phyloP scores from a whole-genome alignment of 345 rosid species.

The Trapa bicornis region DNA sequence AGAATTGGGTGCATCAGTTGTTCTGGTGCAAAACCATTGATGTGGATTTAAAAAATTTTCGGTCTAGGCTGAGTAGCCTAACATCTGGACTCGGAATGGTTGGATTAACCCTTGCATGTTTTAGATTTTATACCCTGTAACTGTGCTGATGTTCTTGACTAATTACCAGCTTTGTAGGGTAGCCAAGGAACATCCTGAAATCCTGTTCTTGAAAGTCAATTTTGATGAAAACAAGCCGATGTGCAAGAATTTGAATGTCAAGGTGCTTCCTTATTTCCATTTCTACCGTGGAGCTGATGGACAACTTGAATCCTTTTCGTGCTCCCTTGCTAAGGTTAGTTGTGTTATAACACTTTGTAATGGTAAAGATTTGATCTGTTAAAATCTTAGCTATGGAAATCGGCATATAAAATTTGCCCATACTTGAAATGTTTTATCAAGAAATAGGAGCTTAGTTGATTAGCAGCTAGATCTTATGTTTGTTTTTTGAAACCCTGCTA shows the following conservation, averaged over 20 bases:
- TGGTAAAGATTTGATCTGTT: too few species aligned
- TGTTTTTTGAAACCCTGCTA: neutral
- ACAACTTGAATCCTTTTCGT: constrained; percentile 77
- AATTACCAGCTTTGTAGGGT: constrained; percentile 63
- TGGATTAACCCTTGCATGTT: too few species aligned
- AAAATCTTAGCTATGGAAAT: too few species aligned
- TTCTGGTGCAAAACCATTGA: neutral
- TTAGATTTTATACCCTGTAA: neutral
- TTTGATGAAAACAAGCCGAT: constrained; percentile 83
- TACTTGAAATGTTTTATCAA: too few species aligned
- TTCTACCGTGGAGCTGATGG: constrained; percentile 82
- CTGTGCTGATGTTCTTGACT: constrained; percentile 10
- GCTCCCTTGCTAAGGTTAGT: constrained; percentile 79
- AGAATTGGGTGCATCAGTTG: neutral
- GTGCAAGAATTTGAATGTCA: constrained; percentile 85
- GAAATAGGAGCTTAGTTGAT: too few species aligned
- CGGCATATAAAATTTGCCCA: too few species aligned
- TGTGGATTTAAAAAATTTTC: too few species aligned
- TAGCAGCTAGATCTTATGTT: neutral
- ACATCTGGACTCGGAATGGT: too few species aligned
- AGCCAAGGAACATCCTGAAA: constrained; percentile 59
- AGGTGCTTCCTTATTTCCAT: constrained; percentile 84
- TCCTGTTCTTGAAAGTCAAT: constrained; percentile 78
- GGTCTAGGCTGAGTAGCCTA: too few species aligned
- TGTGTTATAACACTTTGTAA: too few species aligned